Percentiles rank a stretch among this genome's conserved stretches.
Evolutionary conservation across 306 rosid genomes (phyloP).

Genomic region (Cyclanthera cordifolia): DNA sequence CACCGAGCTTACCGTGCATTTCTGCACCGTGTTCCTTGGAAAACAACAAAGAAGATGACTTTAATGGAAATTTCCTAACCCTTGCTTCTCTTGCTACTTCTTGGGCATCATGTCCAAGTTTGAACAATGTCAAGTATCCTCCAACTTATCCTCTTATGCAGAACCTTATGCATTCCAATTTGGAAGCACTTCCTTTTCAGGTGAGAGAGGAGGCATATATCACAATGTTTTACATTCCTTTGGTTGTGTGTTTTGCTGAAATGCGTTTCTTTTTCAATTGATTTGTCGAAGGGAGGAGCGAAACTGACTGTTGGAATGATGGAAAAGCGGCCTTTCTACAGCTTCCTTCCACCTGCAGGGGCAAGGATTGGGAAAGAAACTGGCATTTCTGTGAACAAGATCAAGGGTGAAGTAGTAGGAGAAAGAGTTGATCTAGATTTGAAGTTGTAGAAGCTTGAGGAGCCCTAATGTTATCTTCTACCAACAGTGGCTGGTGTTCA

Average conservation of each 20-base stretch:
- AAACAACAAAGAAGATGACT: not conserved
- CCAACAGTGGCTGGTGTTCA: not conserved
- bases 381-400: not conserved
- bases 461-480: not conserved
- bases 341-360: slow-evolving; percentile 45
- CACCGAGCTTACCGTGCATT: not conserved
- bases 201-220: not conserved
- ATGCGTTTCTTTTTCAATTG: not conserved
- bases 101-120: slow-evolving; percentile 3
- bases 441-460: slow-evolving; percentile 35
- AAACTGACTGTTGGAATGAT: not conserved
- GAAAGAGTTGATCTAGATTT: slow-evolving; percentile 59
- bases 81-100: not conserved
- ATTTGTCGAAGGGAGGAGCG: slow-evolving; percentile 22
- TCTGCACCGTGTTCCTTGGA: slow-evolving; percentile 1
- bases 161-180: not conserved
- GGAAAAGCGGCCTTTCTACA: slow-evolving; percentile 19
- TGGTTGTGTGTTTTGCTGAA: not conserved
- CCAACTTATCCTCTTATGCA: slow-evolving; percentile 2
- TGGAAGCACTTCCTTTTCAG: not conserved
- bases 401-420: slow-evolving; percentile 24
- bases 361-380: slow-evolving; percentile 20
- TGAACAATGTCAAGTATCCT: not conserved
- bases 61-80: slow-evolving; percentile 3
- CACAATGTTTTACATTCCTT: not conserved